Base-by-base conservation (phyloP, 768 basidiomycete species). In the Gymnopilus dilepis region DNA sequence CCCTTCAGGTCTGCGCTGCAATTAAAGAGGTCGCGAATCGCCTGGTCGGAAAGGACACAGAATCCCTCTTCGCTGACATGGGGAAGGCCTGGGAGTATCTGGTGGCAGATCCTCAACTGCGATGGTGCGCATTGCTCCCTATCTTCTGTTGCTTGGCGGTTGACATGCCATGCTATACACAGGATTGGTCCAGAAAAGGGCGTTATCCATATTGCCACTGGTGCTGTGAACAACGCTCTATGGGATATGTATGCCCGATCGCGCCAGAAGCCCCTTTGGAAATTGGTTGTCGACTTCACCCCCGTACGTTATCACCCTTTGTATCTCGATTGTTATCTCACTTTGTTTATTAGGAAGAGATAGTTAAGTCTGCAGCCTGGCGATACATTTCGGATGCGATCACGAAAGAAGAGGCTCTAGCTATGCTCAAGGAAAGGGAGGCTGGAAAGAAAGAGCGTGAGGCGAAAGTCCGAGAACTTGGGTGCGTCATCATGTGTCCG, bases 111-210 rank as follows among this genome's bases (percentile, higher is more conserved):
- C 85, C 96, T 33, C 96, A 98, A 72, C 77, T 97, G 59, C 84
- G 96, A 74, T 98, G 96, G 96, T 90, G 67, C 38, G 85, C 72
- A 19, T 19, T 55, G 5, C 19, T 33, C 40, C n/a, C n/a, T n/a
- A n/a, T n/a, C n/a, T n/a, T n/a, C n/a, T n/a, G n/a, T n/a, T n/a
- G n/a, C n/a, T n/a, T n/a, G n/a, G n/a, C n/a, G n/a, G 15, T 22
- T 5, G 19, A 47, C 19, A 47, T 1, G 8, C 24, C 13, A n/a
- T 22, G 6, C 21, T 56, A 31, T 19, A 30, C 9, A 12, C 24
- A 91, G 91, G 90, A 89, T 95, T 68, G 95, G 94, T 5, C 95
- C 95, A 0, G 95, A 97, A 73, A 97, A 97, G 74, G 96, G 96
- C 54, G 94, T 98, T 2, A 95, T 98, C 56, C 92, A 94, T 71